A percentile compares a stretch with the other conserved stretches of the same genome.
Evolutionary conservation across 2,329 filamentous ascomycete genomes (phyloP).

Genomic region (Teratosphaeria zuluensis): DNA sequence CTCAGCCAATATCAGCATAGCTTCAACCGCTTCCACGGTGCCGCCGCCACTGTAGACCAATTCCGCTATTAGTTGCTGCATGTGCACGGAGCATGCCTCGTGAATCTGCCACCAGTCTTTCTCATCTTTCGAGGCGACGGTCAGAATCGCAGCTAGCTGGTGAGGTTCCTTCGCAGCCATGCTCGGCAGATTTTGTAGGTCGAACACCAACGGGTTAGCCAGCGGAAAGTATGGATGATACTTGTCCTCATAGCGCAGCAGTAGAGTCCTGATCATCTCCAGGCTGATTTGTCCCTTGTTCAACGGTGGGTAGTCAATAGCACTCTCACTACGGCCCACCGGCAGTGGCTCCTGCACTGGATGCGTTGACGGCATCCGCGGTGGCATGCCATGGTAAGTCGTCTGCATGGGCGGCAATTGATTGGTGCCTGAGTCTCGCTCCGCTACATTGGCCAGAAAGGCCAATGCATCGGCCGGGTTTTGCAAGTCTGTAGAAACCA

Average conservation of each 20-base stretch:
- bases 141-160: conserved; percentile 23
- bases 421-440: conserved; percentile 19
- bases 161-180: conserved; percentile 23
- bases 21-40: conserved; percentile 25
- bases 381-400: conserved; percentile 13
- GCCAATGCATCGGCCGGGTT: conserved; percentile 26
- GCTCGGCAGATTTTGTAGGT: conserved; percentile 17
- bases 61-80: conserved; percentile 24
- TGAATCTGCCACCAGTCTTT: conserved; percentile 25
- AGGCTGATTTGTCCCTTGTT: conserved; percentile 19
- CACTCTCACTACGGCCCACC: conserved; percentile 7
- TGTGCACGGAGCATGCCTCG: conserved; percentile 23
- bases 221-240: conserved; percentile 27
- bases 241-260: conserved; percentile 22
- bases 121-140: conserved; percentile 25
- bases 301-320: conserved; percentile 21
- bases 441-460: conserved; percentile 25
- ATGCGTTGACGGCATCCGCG: neutral
- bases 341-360: conserved; percentile 2
- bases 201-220: conserved; percentile 21
- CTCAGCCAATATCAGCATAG: conserved; percentile 25
- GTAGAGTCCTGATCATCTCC: conserved; percentile 20
- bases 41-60: conserved; percentile 23
- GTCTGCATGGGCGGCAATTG: conserved; percentile 22
- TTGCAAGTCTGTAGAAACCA: conserved; percentile 24